A percentile compares a stretch with the other conserved stretches of the same genome.
Conservation (phyloP, 2,329 filamentous ascomycete species). For the Colletotrichum sp. region DNA sequence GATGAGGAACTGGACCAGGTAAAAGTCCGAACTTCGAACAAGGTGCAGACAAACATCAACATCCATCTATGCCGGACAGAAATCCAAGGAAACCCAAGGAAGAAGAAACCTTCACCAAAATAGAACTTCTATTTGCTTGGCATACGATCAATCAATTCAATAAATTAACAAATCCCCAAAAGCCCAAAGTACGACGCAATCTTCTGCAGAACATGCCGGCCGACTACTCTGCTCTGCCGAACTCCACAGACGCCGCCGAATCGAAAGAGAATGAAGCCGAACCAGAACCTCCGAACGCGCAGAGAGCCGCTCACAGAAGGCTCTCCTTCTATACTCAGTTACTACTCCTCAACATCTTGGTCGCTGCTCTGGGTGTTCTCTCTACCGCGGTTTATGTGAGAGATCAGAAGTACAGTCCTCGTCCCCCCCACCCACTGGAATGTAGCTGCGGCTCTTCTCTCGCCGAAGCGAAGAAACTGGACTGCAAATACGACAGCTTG, state of each 20-base stretch:
- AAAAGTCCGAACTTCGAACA: background rate
- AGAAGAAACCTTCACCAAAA: background rate
- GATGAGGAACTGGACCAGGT: background rate
- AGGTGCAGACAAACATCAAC: background rate
- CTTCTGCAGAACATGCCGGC: background rate
- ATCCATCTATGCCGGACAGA: background rate
- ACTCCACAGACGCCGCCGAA: background rate
- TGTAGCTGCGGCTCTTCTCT: background rate
- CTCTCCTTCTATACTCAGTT: background rate
- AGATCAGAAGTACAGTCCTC: background rate
- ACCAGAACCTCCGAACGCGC: background rate
- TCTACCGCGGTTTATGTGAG: background rate
- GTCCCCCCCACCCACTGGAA: background rate
- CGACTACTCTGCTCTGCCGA: background rate
- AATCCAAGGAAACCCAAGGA: background rate
- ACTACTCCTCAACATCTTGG: background rate
- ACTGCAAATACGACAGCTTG: background rate
- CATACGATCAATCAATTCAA: background rate
- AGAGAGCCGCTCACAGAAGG: background rate
- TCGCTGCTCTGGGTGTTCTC: background rate
- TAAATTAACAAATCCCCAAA: background rate
- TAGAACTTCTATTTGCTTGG: background rate
- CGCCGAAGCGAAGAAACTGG: background rate
- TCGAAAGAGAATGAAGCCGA: background rate
- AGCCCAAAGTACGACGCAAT: background rate